Base-by-base conservation (phyloP, 305 asterid genomes). In the Caryopteris hybrid region DNA sequence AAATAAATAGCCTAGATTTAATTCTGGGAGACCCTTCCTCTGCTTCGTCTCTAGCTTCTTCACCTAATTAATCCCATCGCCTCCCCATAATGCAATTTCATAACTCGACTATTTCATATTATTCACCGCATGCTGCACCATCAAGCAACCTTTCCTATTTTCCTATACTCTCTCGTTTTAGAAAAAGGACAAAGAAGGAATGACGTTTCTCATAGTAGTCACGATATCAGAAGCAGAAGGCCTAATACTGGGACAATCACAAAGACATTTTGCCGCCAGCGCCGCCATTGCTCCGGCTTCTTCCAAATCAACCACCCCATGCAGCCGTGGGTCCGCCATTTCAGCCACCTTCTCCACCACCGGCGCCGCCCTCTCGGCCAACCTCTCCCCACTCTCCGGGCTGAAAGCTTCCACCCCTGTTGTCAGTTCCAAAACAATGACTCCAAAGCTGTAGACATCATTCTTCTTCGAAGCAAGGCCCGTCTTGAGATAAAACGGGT, bases 401-500 rank as follows among this genome's bases (percentile, higher is more conserved):
- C 67, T 29, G 7, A 83, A 71, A 2, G 90, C 92, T 66, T 85
- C 87, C 14, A 76, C 51, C 50, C 96, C 95, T 0, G 92, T 85
- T 7, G 87, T 76, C 50, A 89, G 79, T 59, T 89, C 95, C 77
- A 86, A 55, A 9, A 87, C 21, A 8, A 85, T 51, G 5, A 85
- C 84, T 11, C 95, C 95, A 3, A 79, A 89, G 66, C 92, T 81
- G 59, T 83, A 89, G 0, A 86, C 67, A 5, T 86, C 94, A 9
- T 89, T 89, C 76, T 80, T 82, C 38, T 83, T 82, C 7, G 94
- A 83, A 8, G 84, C 83, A 11, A 86, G 72, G 50, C 94, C 91
- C 0, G 90, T 85, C 55, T 83, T 63, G 25, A 89, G 70, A 25
- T 86, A 89, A 56, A 80, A 84, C 25, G 92, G 96, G 70, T 89